Evolutionary conservation across 1,139 yeast species (phyloP), one percentile per base, ranked within the genome.

Genomic region (Kodamaea derodonti): DNA sequence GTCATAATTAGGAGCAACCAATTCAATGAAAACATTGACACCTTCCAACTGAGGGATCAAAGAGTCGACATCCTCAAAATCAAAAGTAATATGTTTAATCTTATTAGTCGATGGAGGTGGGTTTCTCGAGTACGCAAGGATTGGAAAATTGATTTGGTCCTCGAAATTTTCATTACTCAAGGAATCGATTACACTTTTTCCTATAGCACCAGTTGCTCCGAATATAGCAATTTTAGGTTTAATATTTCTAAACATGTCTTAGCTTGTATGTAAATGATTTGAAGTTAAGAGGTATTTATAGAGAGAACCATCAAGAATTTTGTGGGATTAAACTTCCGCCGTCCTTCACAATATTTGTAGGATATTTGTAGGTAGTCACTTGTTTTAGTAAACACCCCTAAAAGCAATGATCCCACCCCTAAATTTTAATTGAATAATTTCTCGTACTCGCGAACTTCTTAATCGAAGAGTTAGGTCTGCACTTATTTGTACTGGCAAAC

Each of bases 171-270:
- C 50, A 6, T 72, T 60, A 8, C 65, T 48, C 32, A 78, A 55
- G 4, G 79, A 78, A 2, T 58, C 58, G 24, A 78, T 35, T 14
- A 65, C 57, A 30, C 75, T 72, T 37, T 58, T 49, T 24, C 81
- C 84, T 30, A 80, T 56, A 41, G 55, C 42, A 22, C 86, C 85
- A 39, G 66, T 62, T 32, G 69, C 48, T 29, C 85, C 84, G 39
- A 74, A 49, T 36, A 79, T 52, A 22, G 80, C 84, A 45, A 80
- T 55, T 4, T 37, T 32, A 29, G 22, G 22, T 7, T 18, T 9
- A 6, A 18, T 18, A 7, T 6, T 6, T 18, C 22, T n/a, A 18
- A 18, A 9, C 22, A 18, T 18, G 6, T 9, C 22, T 7, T 18
- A 7, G 22, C 9, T 7, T 18, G 22, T 18, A 18, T 7, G 22